A percentile compares a stretch with the other conserved stretches of the same genome.
Conservation (phyloP, 2,329 filamentous ascomycete species). For the Ophiobolus disseminans region DNA sequence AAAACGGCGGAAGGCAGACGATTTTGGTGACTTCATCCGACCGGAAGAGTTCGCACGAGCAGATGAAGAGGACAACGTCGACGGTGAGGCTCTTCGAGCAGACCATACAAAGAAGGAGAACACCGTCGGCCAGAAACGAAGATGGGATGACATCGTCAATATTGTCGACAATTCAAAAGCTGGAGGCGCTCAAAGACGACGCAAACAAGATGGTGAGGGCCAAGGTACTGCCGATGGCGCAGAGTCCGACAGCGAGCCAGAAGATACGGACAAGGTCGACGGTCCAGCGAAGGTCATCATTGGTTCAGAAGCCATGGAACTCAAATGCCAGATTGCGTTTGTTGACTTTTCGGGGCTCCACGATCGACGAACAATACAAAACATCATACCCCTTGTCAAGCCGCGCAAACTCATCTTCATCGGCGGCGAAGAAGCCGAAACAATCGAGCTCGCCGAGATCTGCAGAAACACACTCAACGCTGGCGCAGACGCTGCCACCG, state of each 20-base stretch:
- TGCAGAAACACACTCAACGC: conserved; percentile 71
- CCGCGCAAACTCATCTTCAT: conserved; percentile 95
- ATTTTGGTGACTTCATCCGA: conserved; percentile 92
- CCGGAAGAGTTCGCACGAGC: conserved; percentile 93
- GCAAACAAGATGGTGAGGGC: conserved; percentile 50
- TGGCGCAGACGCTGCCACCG: conserved; percentile 55
- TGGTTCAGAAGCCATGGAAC: conserved; percentile 66
- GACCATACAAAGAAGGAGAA: conserved; percentile 58
- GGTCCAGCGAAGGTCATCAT: conserved; percentile 80
- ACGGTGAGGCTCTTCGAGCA: conserved; percentile 67
- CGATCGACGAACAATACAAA: conserved; percentile 90
- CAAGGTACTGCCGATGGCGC: conserved; percentile 33
- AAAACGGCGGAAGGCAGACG: conserved; percentile 79
- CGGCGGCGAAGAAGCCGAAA: conserved; percentile 77
- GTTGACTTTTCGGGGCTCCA: conserved; percentile 93
- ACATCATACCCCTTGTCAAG: conserved; percentile 91
- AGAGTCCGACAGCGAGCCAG: conserved; percentile 56
- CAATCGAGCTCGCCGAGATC: conserved; percentile 76
- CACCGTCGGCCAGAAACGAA: conserved; percentile 84
- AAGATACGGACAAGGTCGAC: conserved; percentile 61
- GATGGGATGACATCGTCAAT: conserved; percentile 77
- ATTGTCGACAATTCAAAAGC: conserved; percentile 48
- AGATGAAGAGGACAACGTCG: conserved; percentile 83
- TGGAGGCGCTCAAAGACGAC: conserved; percentile 64
- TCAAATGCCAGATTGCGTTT: conserved; percentile 80